Evolutionary conservation across 2,329 filamentous ascomycete genomes (phyloP).

Genomic region (Sarocladium oryzae): DNA sequence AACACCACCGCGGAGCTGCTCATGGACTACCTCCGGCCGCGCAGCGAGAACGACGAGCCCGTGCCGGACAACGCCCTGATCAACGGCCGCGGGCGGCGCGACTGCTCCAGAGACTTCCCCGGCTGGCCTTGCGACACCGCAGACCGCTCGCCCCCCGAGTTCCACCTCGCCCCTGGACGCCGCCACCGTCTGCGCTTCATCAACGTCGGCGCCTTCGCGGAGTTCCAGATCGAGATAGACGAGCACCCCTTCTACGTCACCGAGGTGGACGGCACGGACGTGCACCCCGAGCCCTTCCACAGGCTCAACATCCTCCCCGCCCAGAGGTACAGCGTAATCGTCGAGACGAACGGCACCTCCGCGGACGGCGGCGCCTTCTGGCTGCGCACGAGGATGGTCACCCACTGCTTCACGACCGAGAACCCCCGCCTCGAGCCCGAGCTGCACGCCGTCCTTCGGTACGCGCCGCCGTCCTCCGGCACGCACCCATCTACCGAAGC

Average conservation of each 20-base stretch:
- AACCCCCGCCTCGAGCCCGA: slow-evolving; percentile 26
- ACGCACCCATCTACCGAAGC: not conserved
- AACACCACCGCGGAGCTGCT: slow-evolving; percentile 43
- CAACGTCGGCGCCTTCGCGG: slow-evolving; percentile 58
- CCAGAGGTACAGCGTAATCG: slow-evolving; percentile 62
- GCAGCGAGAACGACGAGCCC: slow-evolving; percentile 55
- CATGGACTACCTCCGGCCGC: slow-evolving; percentile 34
- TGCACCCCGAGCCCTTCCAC: slow-evolving; percentile 51
- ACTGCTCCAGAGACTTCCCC: slow-evolving; percentile 24
- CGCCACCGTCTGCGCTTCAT: slow-evolving; percentile 20
- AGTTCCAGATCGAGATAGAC: slow-evolving; percentile 66
- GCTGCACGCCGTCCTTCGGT: slow-evolving; percentile 24
- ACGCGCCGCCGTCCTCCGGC: too few species aligned
- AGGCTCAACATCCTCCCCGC: slow-evolving; percentile 62
- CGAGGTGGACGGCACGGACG: slow-evolving; percentile 44
- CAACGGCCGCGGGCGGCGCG: slow-evolving; percentile 12
- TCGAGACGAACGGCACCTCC: slow-evolving; percentile 52
- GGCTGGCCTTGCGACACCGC: slow-evolving; percentile 39
- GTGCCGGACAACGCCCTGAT: slow-evolving; percentile 59
- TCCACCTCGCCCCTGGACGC: slow-evolving; percentile 45
- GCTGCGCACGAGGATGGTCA: slow-evolving; percentile 40
- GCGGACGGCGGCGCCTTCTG: slow-evolving; percentile 31
- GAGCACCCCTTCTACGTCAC: slow-evolving; percentile 60
- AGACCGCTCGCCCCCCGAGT: slow-evolving; percentile 28
- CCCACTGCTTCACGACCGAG: slow-evolving; percentile 29